These are phyloP conservation scores for Albatrellus ellisii DNA, from an alignment of 768 basidiomycete genomes.

Conservation along the genomic window DNA sequence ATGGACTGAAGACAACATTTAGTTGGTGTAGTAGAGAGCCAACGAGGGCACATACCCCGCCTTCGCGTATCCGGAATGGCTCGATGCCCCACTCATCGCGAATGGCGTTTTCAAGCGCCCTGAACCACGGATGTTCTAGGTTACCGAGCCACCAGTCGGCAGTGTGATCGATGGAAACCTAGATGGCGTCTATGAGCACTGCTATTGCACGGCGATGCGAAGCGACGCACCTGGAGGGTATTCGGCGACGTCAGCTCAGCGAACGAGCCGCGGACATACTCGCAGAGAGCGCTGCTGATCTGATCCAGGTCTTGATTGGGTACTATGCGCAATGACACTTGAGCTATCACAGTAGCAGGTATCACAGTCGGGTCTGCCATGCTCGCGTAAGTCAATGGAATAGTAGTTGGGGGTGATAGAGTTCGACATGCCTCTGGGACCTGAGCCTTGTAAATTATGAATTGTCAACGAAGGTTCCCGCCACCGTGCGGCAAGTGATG, in stretches of 20 bases:
- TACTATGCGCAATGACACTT: constrained; percentile 85
- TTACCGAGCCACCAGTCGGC: constrained; percentile 97
- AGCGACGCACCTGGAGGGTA: constrained; percentile 41
- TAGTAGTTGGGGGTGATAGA: neutral
- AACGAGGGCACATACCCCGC: constrained; percentile 48
- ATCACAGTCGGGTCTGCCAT: constrained; percentile 77
- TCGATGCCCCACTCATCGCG: constrained; percentile 77
- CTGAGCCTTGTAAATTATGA: constrained; percentile 74
- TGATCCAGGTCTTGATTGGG: constrained; percentile 79
- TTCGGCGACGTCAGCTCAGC: constrained; percentile 52
- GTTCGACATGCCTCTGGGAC: constrained; percentile 49
- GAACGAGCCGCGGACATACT: constrained; percentile 50
- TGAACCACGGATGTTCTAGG: constrained; percentile 76
- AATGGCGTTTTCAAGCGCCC: constrained; percentile 72
- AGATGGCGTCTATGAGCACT: neutral
- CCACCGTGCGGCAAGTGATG: constrained; percentile 70
- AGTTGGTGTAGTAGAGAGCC: neutral
- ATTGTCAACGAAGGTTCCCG: constrained; percentile 84
- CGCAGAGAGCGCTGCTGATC: constrained; percentile 47
- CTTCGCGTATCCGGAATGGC: constrained; percentile 85
- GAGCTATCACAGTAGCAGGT: constrained; percentile 69
- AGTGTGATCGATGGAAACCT: constrained; percentile 71
- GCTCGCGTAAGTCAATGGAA: neutral
- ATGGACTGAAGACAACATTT: constrained; percentile 51
- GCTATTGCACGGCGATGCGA: neutral